A percentile compares a stretch with the other conserved stretches of the same genome.
Conservation (phyloP, 306 rosid species). For the Lathyrus aphaca region DNA sequence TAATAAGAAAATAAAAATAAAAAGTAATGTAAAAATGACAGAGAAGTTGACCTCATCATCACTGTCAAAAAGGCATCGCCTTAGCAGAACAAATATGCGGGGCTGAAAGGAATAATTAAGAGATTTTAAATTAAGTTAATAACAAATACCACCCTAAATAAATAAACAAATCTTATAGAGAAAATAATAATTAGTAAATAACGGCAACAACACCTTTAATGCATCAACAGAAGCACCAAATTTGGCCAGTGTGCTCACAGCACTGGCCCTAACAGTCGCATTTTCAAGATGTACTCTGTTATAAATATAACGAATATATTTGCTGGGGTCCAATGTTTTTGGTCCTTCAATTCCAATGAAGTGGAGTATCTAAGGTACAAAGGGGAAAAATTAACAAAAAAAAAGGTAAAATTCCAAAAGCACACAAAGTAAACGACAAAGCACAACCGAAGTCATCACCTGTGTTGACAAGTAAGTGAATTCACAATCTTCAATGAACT, state of each 20-base stretch:
- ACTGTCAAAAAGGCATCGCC: slow-evolving; percentile 91
- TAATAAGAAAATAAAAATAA: slow-evolving; percentile 15
- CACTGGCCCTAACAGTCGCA: slow-evolving; percentile 96
- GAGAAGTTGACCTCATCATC: slow-evolving; percentile 85
- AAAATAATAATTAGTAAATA: slow-evolving; percentile 28
- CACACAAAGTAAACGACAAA: slow-evolving; percentile 28
- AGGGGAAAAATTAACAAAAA: slow-evolving; percentile 26
- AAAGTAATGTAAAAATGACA: slow-evolving; percentile 28
- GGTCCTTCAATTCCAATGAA: slow-evolving; percentile 98
- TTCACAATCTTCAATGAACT: slow-evolving; percentile 98
- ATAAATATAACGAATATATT: slow-evolving; percentile 90
- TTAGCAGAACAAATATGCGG: slow-evolving; percentile 77
- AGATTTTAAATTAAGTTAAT: slow-evolving; percentile 31
- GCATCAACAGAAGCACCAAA: slow-evolving; percentile 92
- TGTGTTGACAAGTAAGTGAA: slow-evolving; percentile 98
- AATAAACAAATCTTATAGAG: slow-evolving; percentile 22
- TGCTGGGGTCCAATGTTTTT: slow-evolving; percentile 96
- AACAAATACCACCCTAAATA: slow-evolving; percentile 25
- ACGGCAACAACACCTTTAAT: slow-evolving; percentile 59
- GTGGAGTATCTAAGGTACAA: slow-evolving; percentile 75
- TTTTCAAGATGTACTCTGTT: slow-evolving; percentile 98
- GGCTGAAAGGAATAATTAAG: slow-evolving; percentile 65
- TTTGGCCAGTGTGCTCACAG: slow-evolving; percentile 97
- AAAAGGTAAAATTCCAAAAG: slow-evolving; percentile 21
- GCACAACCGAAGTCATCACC: slow-evolving; percentile 64